Conservation (phyloP, 2,329 filamentous ascomycete genomes). For the Sporothrix variecibatus region DNA sequence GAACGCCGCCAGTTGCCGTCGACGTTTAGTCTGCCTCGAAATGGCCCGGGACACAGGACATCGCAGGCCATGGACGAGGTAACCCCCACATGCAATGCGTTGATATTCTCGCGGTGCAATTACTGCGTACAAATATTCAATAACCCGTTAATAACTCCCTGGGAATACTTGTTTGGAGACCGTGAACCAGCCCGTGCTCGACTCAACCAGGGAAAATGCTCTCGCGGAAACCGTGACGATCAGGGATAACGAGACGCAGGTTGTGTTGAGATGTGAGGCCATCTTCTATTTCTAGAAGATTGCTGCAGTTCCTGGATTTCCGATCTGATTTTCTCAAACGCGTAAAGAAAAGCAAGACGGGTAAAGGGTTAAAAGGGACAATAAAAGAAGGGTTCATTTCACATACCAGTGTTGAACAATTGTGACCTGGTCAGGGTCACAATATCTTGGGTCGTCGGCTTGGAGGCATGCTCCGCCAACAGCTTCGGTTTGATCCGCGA, state of each 20-base stretch:
- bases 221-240: not conserved
- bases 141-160: not conserved
- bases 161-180: not conserved
- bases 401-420: not conserved
- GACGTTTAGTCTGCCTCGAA: not conserved
- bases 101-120: not conserved
- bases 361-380: not conserved
- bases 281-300: not conserved
- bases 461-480: not conserved
- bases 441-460: not conserved
- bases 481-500: conserved; percentile 11
- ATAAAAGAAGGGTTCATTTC: not conserved
- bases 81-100: not conserved
- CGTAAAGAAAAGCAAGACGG: not conserved
- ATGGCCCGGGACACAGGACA: not conserved
- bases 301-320: not conserved
- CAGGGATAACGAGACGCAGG: not conserved
- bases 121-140: not conserved
- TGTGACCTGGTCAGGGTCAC: not conserved
- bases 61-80: not conserved
- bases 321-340: not conserved
- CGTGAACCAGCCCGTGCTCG: not conserved
- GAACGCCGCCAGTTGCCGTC: not conserved
- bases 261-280: not conserved
- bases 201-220: not conserved